Conservation (phyloP, 257 asterid species). For the Scutellaria galericulata region DNA sequence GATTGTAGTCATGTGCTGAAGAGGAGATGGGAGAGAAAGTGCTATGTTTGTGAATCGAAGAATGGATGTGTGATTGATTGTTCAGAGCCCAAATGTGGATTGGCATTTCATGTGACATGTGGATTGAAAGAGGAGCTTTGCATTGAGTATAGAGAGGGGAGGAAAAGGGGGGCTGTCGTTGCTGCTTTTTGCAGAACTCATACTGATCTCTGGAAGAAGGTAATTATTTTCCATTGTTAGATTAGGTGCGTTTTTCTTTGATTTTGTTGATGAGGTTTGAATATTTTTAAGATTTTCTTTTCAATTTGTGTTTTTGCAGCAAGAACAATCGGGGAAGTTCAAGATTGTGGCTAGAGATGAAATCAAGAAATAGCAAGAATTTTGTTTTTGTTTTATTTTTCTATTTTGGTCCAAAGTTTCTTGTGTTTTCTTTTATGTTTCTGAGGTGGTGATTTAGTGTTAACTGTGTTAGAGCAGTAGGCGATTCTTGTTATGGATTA, state of each 20-base stretch:
- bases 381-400: background rate
- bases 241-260: background rate
- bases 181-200: constrained; percentile 79
- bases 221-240: background rate
- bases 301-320: constrained; percentile 53
- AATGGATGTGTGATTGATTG: constrained; percentile 81
- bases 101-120: constrained; percentile 79
- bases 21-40: constrained; percentile 65
- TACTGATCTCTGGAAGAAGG: constrained; percentile 85
- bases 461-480: background rate
- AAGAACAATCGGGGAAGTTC: constrained; percentile 84
- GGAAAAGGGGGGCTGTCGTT: constrained; percentile 62
- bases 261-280: background rate
- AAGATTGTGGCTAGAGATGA: constrained; percentile 87
- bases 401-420: background rate
- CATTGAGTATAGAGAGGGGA: constrained; percentile 69
- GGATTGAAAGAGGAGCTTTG: constrained; percentile 70
- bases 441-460: background rate
- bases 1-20: constrained; percentile 56
- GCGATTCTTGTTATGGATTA: background rate
- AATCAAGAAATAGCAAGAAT: constrained; percentile 32
- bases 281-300: background rate
- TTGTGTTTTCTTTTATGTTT: background rate
- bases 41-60: constrained; percentile 57
- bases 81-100: constrained; percentile 70